A percentile compares a stretch with the other conserved stretches of the same genome.
Evolutionary conservation across 108 stramenopile genomes (phyloP).

Genomic region (Bacterosira constricta): DNA sequence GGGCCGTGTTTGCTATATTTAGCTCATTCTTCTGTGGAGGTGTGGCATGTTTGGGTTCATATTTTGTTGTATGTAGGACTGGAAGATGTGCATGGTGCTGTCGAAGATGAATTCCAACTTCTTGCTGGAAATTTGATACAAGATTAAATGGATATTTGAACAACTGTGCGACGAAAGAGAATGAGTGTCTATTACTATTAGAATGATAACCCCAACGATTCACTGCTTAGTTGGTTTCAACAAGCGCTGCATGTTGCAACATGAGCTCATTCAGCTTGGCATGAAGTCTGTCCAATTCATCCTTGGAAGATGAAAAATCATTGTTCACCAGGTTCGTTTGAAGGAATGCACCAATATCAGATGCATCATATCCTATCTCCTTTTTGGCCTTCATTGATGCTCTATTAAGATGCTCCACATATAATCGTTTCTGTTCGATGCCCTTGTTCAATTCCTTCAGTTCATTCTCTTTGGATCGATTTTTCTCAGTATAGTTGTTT

Average conservation of each 20-base stretch:
- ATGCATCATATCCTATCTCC: conserved; percentile 40
- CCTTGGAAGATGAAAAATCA: conserved; percentile 10
- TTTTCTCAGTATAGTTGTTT: neutral
- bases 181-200: neutral
- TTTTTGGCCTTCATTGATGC: neutral
- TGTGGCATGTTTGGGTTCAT: neutral
- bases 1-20: conserved; percentile 4
- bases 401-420: neutral
- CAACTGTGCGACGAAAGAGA: too few relatives aligned
- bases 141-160: too few relatives aligned
- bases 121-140: too few relatives aligned
- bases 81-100: neutral
- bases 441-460: neutral
- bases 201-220: neutral
- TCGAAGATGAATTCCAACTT: neutral
- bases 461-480: neutral
- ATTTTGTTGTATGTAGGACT: neutral
- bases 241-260: neutral
- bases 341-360: conserved; percentile 46
- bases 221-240: too few relatives aligned
- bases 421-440: conserved; percentile 8
- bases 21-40: neutral
- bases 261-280: conserved; percentile 6
- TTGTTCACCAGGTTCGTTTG: conserved; percentile 3
- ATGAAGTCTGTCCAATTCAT: neutral